A percentile compares a stretch with the other conserved stretches of the same genome.
Evolutionary conservation across 768 basidiomycete species (phyloP).

Genomic region (Phaffia australis): DNA sequence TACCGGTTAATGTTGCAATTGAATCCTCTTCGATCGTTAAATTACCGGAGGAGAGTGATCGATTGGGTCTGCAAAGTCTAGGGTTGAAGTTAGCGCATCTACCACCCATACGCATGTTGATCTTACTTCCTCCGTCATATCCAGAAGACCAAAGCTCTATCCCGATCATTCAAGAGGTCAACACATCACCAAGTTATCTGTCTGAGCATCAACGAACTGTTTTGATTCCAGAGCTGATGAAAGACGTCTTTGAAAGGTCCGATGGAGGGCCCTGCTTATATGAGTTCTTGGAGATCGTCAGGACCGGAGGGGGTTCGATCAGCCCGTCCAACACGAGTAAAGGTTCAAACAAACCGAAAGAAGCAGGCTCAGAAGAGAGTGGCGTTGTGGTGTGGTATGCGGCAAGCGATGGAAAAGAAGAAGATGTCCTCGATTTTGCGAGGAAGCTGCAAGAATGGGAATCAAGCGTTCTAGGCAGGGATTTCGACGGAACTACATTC

Average conservation of each 20-base stretch:
- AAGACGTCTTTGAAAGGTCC: neutral
- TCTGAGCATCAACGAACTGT: neutral
- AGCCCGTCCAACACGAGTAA: neutral
- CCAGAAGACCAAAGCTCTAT: neutral
- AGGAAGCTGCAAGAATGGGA: neutral
- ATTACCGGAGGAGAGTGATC: neutral
- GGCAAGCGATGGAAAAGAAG: neutral
- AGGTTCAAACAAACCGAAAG: neutral
- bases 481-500: constrained; percentile 6
- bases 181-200: neutral
- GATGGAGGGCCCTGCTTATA: neutral
- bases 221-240: neutral
- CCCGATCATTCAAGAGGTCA: too few relatives aligned
- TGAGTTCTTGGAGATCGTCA: constrained; percentile 1
- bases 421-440: neutral
- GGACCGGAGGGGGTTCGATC: constrained; percentile 4
- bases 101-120: neutral
- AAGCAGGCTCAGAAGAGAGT: too few relatives aligned
- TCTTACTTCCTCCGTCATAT: constrained; percentile 2
- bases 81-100: neutral
- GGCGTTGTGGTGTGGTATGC: too few relatives aligned
- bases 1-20: too few relatives aligned
- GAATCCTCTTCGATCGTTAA: too few relatives aligned
- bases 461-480: neutral
- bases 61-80: neutral